These are phyloP conservation scores for Boletus subparvulus DNA, from an alignment of 768 basidiomycete species.

Conservation along the genomic window DNA sequence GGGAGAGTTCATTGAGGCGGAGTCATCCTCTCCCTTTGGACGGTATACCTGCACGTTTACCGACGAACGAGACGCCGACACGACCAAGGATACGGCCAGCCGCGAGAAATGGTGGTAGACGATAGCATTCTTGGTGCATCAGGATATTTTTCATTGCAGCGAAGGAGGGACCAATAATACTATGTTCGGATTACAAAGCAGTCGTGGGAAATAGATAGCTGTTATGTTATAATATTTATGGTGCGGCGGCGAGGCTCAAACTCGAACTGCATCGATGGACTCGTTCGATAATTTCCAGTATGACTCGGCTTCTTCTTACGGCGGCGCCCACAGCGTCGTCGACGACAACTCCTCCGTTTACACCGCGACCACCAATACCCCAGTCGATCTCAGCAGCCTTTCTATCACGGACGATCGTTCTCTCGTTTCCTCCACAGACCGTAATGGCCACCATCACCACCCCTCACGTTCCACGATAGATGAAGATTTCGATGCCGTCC, in stretches of 20 bases:
- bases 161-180: too few relatives aligned
- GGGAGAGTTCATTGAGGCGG: slow-evolving; percentile 28
- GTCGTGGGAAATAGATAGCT: slow-evolving; percentile 28
- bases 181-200: slow-evolving; percentile 12
- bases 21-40: slow-evolving; percentile 27
- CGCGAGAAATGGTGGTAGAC: slow-evolving; percentile 41
- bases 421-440: slow-evolving; percentile 40
- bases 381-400: slow-evolving; percentile 65
- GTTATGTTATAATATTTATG: slow-evolving; percentile 10
- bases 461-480: slow-evolving; percentile 46
- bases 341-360: slow-evolving; percentile 83
- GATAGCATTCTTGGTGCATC: slow-evolving; percentile 31
- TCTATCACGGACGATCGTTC: slow-evolving; percentile 66
- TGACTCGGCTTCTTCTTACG: slow-evolving; percentile 80
- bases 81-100: slow-evolving; percentile 52
- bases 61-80: slow-evolving; percentile 59
- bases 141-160: too few relatives aligned
- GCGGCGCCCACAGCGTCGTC: slow-evolving; percentile 61
- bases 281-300: slow-evolving; percentile 85
- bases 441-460: slow-evolving; percentile 38
- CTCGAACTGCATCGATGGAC: slow-evolving; percentile 53
- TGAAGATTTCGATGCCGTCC: slow-evolving; percentile 86
- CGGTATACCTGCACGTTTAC: slow-evolving; percentile 37
- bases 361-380: slow-evolving; percentile 62
- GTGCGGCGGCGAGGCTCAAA: background rate